Conservation (phyloP, 2,329 filamentous ascomycete genomes). For the Aphanoascus verrucosus region DNA sequence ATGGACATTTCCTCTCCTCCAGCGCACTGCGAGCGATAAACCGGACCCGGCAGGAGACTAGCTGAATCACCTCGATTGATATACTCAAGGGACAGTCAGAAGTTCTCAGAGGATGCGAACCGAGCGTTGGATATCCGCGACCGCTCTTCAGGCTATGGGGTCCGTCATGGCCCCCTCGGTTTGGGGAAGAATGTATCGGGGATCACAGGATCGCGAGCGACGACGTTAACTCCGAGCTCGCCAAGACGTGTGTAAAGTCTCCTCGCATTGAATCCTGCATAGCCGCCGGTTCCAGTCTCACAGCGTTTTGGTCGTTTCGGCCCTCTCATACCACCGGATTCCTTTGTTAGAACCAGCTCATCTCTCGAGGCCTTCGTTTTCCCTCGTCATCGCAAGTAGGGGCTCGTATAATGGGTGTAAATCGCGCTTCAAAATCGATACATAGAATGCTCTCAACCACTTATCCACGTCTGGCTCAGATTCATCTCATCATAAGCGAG, state of each 20-base stretch:
- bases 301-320: background rate
- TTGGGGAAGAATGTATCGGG: background rate
- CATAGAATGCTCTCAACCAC: too few species aligned
- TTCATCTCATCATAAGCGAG: too few species aligned
- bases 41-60: background rate
- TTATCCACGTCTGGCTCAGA: too few species aligned
- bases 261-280: conserved; percentile 1
- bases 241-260: conserved; percentile 12
- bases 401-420: too few species aligned
- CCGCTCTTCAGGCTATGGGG: background rate
- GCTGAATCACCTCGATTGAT: background rate
- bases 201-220: conserved; percentile 16
- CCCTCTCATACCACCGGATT: background rate
- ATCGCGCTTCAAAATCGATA: too few species aligned
- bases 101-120: too few species aligned
- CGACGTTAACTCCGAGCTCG: conserved; percentile 14
- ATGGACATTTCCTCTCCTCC: background rate
- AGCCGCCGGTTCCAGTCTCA: conserved; percentile 3
- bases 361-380: background rate
- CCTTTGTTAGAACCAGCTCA: background rate
- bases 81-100: background rate
- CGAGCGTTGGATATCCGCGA: too few species aligned
- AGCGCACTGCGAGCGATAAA: background rate
- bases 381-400: too few species aligned
- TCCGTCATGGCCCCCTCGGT: background rate